These are phyloP conservation scores for Arthroderma uncinatum DNA, from an alignment of 2,329 filamentous ascomycete species.

Conservation along the genomic window DNA sequence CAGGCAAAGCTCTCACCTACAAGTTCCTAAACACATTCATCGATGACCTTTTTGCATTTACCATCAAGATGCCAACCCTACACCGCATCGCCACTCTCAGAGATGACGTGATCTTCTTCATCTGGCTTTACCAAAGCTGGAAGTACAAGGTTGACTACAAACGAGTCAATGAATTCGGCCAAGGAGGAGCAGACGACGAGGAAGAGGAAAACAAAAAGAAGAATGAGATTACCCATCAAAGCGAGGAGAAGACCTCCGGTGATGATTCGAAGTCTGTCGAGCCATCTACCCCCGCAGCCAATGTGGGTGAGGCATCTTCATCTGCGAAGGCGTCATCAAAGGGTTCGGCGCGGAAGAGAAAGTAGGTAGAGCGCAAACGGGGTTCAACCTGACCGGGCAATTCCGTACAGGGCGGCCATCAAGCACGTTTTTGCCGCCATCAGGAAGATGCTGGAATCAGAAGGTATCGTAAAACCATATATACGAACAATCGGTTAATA, in stretches of 20 bases:
- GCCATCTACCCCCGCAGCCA: conserved; percentile 6
- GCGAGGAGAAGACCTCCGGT: conserved; percentile 7
- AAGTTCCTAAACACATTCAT: conserved; percentile 99
- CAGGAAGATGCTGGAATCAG: background rate
- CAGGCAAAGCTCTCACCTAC: conserved; percentile 90
- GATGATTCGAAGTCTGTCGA: conserved; percentile 11
- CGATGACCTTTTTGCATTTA: conserved; percentile 96
- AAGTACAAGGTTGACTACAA: conserved; percentile 85
- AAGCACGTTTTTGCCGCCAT: background rate
- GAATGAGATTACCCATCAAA: conserved; percentile 11
- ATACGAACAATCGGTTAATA: conserved; percentile 1
- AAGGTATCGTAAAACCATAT: background rate
- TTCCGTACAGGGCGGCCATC: background rate
- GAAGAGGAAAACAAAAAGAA: conserved; percentile 40
- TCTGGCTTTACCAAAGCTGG: conserved; percentile 91
- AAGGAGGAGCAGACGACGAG: conserved; percentile 85
- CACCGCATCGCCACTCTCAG: conserved; percentile 85
- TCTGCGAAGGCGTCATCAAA: conserved; percentile 5
- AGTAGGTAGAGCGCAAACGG: conserved; percentile 6
- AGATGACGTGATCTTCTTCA: conserved; percentile 96
- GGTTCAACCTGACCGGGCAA: background rate
- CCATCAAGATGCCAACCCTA: conserved; percentile 96
- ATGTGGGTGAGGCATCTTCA: conserved; percentile 4
- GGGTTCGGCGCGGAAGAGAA: conserved; percentile 13
- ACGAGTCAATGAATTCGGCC: conserved; percentile 93